Evolutionary conservation across 495 filamentous ascomycete genomes (phyloP).

Genomic region (Umbilicaria muhlenbergii): DNA sequence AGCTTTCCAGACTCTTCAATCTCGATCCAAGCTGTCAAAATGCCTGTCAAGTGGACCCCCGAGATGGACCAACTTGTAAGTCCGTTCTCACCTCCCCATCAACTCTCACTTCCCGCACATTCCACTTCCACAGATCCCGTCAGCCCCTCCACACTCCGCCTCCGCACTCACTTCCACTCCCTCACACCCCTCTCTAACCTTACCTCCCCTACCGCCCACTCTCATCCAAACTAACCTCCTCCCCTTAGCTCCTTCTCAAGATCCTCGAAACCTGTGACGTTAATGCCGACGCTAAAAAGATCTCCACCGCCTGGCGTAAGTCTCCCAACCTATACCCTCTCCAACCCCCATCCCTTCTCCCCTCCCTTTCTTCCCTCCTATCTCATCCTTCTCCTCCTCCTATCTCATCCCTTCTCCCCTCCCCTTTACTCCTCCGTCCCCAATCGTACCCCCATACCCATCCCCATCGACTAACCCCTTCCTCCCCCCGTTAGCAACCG

Average conservation of each 20-base stretch:
- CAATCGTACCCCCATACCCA: too few relatives aligned
- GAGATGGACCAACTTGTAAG: constrained; percentile 26
- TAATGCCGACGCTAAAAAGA: constrained; percentile 21
- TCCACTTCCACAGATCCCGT: neutral
- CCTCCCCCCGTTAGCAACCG: constrained; percentile 8
- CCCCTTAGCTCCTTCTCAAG: constrained; percentile 28
- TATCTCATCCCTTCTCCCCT: neutral
- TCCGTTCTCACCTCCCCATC: neutral
- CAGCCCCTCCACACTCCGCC: neutral
- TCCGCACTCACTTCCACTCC: neutral
- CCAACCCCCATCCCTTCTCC: too few relatives aligned
- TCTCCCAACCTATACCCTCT: too few relatives aligned
- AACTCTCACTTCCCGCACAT: neutral
- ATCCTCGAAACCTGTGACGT: constrained; percentile 30
- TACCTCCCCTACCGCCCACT: neutral
- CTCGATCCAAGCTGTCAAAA: constrained; percentile 9
- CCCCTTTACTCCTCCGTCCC: neutral
- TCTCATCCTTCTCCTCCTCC: neutral
- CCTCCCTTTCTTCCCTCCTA: too few relatives aligned
- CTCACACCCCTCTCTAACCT: neutral
- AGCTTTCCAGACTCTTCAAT: neutral
- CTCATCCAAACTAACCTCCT: neutral
- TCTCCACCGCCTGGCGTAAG: constrained; percentile 32
- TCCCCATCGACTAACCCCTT: neutral
- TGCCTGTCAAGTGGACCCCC: constrained; percentile 28